phyloP scores from a whole-genome alignment of 352 stramenopile species.

The Phytophthora litchii region DNA sequence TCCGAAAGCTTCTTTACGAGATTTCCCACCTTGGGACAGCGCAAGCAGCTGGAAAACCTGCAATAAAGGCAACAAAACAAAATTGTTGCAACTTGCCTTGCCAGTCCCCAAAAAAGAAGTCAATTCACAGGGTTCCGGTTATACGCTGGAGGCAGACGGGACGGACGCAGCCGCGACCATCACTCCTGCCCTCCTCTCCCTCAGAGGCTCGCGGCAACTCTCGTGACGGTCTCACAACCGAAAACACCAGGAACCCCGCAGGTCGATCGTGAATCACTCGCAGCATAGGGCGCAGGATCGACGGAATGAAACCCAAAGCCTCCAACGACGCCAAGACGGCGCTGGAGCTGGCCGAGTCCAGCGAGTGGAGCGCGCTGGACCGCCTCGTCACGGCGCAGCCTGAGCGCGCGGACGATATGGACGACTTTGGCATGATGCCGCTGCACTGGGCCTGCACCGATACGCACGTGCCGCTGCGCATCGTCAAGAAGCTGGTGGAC shows the following conservation, averaged over 20 bases:
- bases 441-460: slow-evolving; percentile 88
- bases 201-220: slow-evolving; percentile 12
- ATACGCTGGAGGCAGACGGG: slow-evolving; percentile 20
- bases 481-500: slow-evolving; percentile 72
- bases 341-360: slow-evolving; percentile 76
- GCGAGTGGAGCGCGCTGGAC: slow-evolving; percentile 70
- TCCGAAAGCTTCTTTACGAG: neutral
- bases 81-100: slow-evolving; percentile 2
- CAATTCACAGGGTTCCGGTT: slow-evolving; percentile 20
- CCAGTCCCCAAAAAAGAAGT: slow-evolving; percentile 20
- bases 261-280: neutral
- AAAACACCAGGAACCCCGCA: slow-evolving; percentile 22
- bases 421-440: slow-evolving; percentile 89
- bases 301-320: slow-evolving; percentile 34
- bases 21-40: slow-evolving; percentile 28
- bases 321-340: slow-evolving; percentile 45
- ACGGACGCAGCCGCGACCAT: slow-evolving; percentile 25
- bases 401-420: slow-evolving; percentile 68
- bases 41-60: slow-evolving; percentile 24
- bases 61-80: too few species aligned
- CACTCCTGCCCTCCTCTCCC: slow-evolving; percentile 25
- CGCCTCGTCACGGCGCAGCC: slow-evolving; percentile 55
- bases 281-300: neutral
- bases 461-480: slow-evolving; percentile 62
- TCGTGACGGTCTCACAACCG: slow-evolving; percentile 37